phyloP scores from a whole-genome alignment of 176 grass and related monocot genomes.

The Aegilops bicornis region DNA sequence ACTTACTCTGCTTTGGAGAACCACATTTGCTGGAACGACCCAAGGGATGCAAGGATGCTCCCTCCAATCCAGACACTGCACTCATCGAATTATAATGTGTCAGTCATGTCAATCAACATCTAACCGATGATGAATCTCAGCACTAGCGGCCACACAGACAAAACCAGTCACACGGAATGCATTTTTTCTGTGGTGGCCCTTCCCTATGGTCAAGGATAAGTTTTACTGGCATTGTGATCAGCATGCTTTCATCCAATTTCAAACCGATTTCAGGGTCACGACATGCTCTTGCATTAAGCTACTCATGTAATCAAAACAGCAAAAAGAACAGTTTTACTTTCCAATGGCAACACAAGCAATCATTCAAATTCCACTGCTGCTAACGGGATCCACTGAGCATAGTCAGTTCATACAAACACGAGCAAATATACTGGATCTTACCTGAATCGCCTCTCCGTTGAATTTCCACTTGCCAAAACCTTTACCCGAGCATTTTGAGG shows the following conservation, averaged over 20 bases:
- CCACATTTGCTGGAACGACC: conserved; percentile 99
- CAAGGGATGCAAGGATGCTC: conserved; percentile 98
- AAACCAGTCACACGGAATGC: neutral
- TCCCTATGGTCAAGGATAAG: neutral
- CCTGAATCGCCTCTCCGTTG: conserved; percentile 97
- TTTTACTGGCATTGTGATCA: neutral
- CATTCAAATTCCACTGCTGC: neutral
- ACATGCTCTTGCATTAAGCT: neutral
- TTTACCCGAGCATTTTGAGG: conserved; percentile 97
- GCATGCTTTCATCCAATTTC: neutral
- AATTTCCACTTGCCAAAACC: conserved; percentile 93
- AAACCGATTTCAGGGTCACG: neutral
- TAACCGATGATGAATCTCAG: neutral
- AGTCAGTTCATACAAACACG: neutral
- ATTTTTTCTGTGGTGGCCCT: neutral
- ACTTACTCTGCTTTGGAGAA: conserved; percentile 99
- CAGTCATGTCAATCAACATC: conserved; percentile 13
- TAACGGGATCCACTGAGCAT: neutral
- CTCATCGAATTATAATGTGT: conserved; percentile 10
- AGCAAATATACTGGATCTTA: conserved; percentile 21
- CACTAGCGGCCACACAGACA: neutral
- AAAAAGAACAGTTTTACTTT: neutral
- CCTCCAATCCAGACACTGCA: conserved; percentile 99
- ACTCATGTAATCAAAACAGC: neutral
- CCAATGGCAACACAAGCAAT: conserved; percentile 9